Conservation (phyloP, 2,329 filamentous ascomycete species). For the Clonostachys solani region DNA sequence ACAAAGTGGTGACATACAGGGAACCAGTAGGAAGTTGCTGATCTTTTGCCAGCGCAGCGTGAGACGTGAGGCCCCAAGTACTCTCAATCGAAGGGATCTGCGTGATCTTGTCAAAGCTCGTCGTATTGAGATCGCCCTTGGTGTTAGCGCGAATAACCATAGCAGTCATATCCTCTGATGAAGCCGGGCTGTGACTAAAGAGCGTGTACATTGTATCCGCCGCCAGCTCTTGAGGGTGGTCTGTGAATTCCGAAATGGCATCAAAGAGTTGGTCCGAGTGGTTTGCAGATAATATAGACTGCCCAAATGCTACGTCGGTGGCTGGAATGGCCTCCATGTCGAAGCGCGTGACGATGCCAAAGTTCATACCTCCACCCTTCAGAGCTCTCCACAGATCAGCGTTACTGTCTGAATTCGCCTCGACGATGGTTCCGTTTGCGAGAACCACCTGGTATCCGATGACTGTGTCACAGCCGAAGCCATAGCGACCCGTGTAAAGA, state of each 20-base stretch:
- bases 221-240: neutral
- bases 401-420: conserved; percentile 20
- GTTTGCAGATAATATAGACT: neutral
- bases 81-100: no score
- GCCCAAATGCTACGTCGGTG: neutral
- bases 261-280: neutral
- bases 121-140: neutral
- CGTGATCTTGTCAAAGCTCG: neutral
- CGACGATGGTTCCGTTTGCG: conserved; percentile 35
- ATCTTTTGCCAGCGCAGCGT: no score
- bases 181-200: no score
- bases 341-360: conserved; percentile 13
- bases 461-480: conserved; percentile 42
- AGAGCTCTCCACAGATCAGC: conserved; percentile 6
- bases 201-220: no score
- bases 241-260: neutral
- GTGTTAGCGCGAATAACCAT: neutral
- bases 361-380: conserved; percentile 9
- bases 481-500: conserved; percentile 24
- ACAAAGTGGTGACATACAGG: no score
- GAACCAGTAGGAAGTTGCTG: no score
- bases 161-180: no score
- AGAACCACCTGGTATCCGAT: conserved; percentile 42
- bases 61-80: no score
- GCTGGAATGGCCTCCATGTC: conserved; percentile 4